phyloP scores from a whole-genome alignment of 345 rosid genomes.

The Dipteronia sinensis region DNA sequence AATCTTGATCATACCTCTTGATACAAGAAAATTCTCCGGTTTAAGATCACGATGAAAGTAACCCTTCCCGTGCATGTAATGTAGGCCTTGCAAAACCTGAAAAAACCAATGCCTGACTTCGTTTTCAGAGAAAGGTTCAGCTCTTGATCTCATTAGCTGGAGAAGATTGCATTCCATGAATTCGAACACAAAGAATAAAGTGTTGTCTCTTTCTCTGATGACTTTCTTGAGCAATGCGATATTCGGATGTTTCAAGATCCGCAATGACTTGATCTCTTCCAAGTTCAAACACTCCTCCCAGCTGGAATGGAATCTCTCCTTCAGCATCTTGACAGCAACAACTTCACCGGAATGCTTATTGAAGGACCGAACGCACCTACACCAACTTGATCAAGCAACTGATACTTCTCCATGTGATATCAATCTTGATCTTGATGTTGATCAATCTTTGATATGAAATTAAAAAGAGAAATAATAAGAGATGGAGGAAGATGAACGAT shows the following conservation, averaged over 20 bases:
- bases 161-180: constrained; percentile 52
- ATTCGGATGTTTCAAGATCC: constrained; percentile 43
- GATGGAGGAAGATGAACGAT: too few relatives aligned
- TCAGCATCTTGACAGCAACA: not conserved
- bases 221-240: constrained; percentile 51
- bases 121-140: constrained; percentile 31
- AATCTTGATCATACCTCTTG: constrained; percentile 36
- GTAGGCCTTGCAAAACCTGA: constrained; percentile 49
- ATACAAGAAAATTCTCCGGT: constrained; percentile 46
- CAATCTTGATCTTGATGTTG: not conserved
- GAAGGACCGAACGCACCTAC: not conserved
- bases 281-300: constrained; percentile 21
- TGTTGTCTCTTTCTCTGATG: constrained; percentile 29
- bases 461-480: too few relatives aligned
- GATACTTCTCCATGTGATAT: not conserved
- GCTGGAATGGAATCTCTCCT: not conserved
- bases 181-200: constrained; percentile 45
- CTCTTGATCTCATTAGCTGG: constrained; percentile 38
- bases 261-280: constrained; percentile 42
- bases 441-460: too few relatives aligned
- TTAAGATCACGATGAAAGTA: constrained; percentile 56
- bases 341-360: not conserved
- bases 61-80: constrained; percentile 44
- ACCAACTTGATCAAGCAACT: not conserved
- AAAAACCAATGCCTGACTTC: constrained; percentile 46